Percentiles rank a stretch among this genome's conserved stretches.
phyloP scores from a whole-genome alignment of 1,284 basidiomycete genomes.

The Trametes versicolor region DNA sequence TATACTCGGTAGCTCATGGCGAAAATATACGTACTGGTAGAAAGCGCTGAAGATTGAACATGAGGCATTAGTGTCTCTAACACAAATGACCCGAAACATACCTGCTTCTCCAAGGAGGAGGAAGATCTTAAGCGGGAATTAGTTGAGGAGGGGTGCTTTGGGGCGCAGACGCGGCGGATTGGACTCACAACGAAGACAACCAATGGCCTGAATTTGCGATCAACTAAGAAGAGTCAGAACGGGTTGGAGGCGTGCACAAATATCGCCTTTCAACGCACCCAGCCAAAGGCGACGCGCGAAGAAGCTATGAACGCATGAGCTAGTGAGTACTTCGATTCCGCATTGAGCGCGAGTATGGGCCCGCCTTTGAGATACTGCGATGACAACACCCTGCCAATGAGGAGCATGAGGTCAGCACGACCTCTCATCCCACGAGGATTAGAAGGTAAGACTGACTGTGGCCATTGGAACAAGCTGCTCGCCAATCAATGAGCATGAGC shows the following conservation, averaged over 20 bases:
- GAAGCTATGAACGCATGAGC: not conserved
- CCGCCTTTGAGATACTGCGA: slow-evolving; percentile 10
- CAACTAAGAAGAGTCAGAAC: not conserved
- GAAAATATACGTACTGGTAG: not conserved
- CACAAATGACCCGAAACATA: not conserved
- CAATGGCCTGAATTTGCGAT: slow-evolving; percentile 3
- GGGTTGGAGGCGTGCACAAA: not conserved
- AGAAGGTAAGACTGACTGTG: not conserved
- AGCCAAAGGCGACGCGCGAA: slow-evolving; percentile 21
- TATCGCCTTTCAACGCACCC: not conserved
- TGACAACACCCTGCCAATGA: not conserved
- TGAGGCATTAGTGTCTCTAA: not conserved
- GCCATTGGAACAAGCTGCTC: slow-evolving; percentile 11
- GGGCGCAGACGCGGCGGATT: not conserved
- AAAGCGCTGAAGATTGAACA: not conserved
- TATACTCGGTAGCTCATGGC: no score
- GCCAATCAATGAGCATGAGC: not conserved
- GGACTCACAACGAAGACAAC: slow-evolving; percentile 2
- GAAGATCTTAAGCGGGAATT: not conserved
- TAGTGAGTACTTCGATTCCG: no score
- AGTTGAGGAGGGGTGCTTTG: not conserved
- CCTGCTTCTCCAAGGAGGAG: slow-evolving; percentile 3
- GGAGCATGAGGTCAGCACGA: not conserved
- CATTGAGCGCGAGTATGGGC: not conserved
- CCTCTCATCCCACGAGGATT: not conserved